phyloP scores from a whole-genome alignment of 495 filamentous ascomycete genomes.

The Penicillium robsamsonii region DNA sequence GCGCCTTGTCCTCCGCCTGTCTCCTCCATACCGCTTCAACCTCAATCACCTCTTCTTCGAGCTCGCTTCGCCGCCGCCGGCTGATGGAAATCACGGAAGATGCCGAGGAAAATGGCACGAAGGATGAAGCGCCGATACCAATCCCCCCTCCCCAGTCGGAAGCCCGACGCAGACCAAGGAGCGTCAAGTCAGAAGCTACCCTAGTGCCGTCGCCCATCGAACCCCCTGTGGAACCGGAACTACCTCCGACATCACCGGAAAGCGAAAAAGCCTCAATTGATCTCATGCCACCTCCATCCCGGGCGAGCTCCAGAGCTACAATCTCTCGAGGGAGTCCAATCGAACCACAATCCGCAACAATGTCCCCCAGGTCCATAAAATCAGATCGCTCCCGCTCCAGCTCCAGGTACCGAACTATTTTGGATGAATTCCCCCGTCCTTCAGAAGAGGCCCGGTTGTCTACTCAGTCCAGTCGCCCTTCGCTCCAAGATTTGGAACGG shows the following conservation, averaged over 20 bases:
- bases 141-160: slow-evolving; percentile 17
- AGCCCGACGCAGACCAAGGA: slow-evolving; percentile 33
- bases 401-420: slow-evolving; percentile 27
- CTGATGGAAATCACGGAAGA: slow-evolving; percentile 89
- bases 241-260: slow-evolving; percentile 22
- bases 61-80: slow-evolving; percentile 69
- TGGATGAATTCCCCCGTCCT: slow-evolving; percentile 42
- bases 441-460: slow-evolving; percentile 48
- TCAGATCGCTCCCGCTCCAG: slow-evolving; percentile 19
- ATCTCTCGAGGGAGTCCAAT: slow-evolving; percentile 24
- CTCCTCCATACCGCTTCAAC: slow-evolving; percentile 85
- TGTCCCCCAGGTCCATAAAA: slow-evolving; percentile 23
- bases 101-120: slow-evolving; percentile 61
- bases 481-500: slow-evolving; percentile 59
- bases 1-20: slow-evolving; percentile 82
- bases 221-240: slow-evolving; percentile 6
- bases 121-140: slow-evolving; percentile 44
- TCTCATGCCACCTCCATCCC: slow-evolving; percentile 19
- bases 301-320: slow-evolving; percentile 22
- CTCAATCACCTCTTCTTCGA: slow-evolving; percentile 82
- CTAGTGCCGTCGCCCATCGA: slow-evolving; percentile 31
- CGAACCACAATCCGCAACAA: slow-evolving; percentile 18
- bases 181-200: slow-evolving; percentile 41
- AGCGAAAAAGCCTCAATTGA: slow-evolving; percentile 17
- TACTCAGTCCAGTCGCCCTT: slow-evolving; percentile 64